Conservation (phyloP, 352 stramenopile genomes). For the Globisporangium sylvaticum region DNA sequence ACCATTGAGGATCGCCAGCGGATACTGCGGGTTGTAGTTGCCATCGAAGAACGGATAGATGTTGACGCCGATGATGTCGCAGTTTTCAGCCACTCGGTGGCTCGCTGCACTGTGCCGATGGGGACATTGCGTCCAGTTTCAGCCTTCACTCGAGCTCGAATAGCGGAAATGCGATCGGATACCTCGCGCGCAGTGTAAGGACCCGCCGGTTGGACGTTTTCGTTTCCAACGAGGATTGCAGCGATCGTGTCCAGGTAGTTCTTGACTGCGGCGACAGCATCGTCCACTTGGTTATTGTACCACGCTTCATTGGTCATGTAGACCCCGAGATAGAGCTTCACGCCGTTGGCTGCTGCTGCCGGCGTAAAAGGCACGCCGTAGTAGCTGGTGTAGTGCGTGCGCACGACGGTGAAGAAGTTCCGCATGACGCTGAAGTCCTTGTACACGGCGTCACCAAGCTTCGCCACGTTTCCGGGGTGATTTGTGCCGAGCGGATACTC, state of each 20-base stretch:
- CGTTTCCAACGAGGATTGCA: constrained; percentile 68
- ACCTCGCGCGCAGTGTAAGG: constrained; percentile 40
- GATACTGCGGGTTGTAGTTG: constrained; percentile 42
- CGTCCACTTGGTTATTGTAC: constrained; percentile 45
- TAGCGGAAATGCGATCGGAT: constrained; percentile 22
- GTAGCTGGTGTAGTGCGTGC: constrained; percentile 79
- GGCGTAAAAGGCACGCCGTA: constrained; percentile 46
- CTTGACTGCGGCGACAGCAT: constrained; percentile 39
- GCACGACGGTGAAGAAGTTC: constrained; percentile 49
- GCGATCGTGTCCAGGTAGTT: constrained; percentile 51
- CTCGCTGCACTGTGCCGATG: constrained; percentile 71
- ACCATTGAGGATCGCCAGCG: constrained; percentile 46
- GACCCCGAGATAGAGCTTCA: constrained; percentile 70
- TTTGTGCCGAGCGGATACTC: constrained; percentile 58
- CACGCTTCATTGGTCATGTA: constrained; percentile 74
- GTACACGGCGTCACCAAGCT: constrained; percentile 48
- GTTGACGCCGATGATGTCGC: constrained; percentile 78
- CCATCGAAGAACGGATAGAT: constrained; percentile 77
- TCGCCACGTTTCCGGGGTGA: constrained; percentile 16
- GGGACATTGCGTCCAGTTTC: constrained; percentile 34
- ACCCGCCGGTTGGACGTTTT: constrained; percentile 57
- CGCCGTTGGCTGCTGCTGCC: constrained; percentile 32
- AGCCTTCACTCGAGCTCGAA: constrained; percentile 27
- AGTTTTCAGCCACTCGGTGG: constrained; percentile 53
- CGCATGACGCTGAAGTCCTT: constrained; percentile 70